These are phyloP conservation scores for Fusarium heterosporum DNA, from an alignment of 2,329 filamentous ascomycete species.

Conservation along the genomic window DNA sequence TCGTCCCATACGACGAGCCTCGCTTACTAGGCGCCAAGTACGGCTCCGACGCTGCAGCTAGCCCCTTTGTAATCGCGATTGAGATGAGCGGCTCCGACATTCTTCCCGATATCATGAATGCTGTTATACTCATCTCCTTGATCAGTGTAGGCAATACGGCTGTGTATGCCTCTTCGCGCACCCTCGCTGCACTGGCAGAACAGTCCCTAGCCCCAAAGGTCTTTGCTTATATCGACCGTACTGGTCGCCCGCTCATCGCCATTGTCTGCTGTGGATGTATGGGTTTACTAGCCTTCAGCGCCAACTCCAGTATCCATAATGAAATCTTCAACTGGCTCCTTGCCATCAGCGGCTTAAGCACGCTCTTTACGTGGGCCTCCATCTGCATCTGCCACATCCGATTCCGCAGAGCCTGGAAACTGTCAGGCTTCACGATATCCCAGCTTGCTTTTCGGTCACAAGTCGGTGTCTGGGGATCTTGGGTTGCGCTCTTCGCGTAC, in stretches of 20 bases:
- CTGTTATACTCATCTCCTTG: slow-evolving; percentile 92
- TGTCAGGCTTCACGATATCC: slow-evolving; percentile 73
- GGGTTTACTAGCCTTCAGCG: slow-evolving; percentile 81
- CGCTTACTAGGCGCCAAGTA: slow-evolving; percentile 68
- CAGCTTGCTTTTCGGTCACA: slow-evolving; percentile 86
- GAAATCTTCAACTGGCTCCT: slow-evolving; percentile 83
- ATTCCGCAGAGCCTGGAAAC: slow-evolving; percentile 81
- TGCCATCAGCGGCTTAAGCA: slow-evolving; percentile 77
- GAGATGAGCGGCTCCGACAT: slow-evolving; percentile 82
- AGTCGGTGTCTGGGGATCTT: slow-evolving; percentile 83
- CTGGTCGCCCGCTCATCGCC: slow-evolving; percentile 80
- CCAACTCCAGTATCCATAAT: slow-evolving; percentile 69
- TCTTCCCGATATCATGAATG: slow-evolving; percentile 89
- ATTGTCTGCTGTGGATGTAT: slow-evolving; percentile 74
- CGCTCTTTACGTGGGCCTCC: slow-evolving; percentile 81
- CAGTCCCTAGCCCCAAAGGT: slow-evolving; percentile 82
- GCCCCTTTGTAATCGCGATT: slow-evolving; percentile 94
- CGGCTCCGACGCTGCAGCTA: slow-evolving; percentile 76
- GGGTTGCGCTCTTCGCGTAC: slow-evolving; percentile 83
- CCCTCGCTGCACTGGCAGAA: slow-evolving; percentile 52
- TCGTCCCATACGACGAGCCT: slow-evolving; percentile 78
- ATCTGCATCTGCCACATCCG: slow-evolving; percentile 91
- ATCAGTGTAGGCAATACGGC: slow-evolving; percentile 91
- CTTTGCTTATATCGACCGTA: slow-evolving; percentile 82
- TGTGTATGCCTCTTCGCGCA: slow-evolving; percentile 86